Percentiles rank a stretch among this genome's conserved stretches.
phyloP scores from a whole-genome alignment of 257 asterid species.

The Prunella vulgaris region DNA sequence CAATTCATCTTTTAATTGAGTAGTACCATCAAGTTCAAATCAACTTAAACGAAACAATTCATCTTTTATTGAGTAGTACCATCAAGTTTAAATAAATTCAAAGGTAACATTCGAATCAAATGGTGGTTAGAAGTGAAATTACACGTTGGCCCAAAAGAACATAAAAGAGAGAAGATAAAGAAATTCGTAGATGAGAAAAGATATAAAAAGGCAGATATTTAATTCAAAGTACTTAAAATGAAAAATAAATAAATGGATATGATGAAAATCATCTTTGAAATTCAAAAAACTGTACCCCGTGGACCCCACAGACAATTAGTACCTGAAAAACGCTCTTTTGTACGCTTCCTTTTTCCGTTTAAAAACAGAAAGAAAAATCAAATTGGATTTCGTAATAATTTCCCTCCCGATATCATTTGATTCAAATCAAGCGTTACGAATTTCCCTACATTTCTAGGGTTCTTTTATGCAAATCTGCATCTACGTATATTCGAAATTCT shows the following conservation, averaged over 20 bases:
- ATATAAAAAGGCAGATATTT: background rate
- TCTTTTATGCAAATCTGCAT: constrained; percentile 11
- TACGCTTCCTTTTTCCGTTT: background rate
- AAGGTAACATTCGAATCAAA: no score
- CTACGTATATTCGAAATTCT: background rate
- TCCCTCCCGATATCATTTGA: constrained; percentile 28
- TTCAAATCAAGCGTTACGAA: constrained; percentile 35
- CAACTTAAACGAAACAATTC: no score
- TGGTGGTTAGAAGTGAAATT: background rate
- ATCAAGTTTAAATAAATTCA: background rate
- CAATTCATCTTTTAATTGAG: no score
- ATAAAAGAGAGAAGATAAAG: background rate
- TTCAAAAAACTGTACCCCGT: constrained; percentile 23
- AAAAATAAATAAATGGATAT: background rate
- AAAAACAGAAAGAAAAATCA: background rate
- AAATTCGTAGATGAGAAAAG: background rate
- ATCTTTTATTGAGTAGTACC: no score
- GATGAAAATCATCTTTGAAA: constrained; percentile 28
- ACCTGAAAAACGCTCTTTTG: constrained; percentile 21
- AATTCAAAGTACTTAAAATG: background rate
- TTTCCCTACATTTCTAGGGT: constrained; percentile 17
- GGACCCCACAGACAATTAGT: constrained; percentile 15
- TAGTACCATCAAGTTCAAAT: no score
- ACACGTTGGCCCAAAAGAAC: background rate
- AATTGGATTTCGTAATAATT: constrained; percentile 17